phyloP scores from a whole-genome alignment of 495 filamentous ascomycete genomes.

The Patellaria atrata region DNA sequence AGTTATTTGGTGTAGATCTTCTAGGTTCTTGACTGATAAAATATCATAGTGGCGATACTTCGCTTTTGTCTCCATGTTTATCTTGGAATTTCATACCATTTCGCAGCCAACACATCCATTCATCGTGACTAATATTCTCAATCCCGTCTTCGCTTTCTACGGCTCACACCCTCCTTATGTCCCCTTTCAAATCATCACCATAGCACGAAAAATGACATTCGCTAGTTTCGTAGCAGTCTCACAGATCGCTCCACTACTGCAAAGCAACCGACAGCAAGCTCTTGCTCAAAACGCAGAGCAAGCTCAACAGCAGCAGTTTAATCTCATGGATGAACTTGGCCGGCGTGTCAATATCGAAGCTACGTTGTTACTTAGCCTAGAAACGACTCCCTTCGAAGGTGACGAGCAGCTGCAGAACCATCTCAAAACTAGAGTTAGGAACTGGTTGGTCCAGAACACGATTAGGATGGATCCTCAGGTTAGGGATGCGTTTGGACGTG shows the following conservation, averaged over 20 bases:
- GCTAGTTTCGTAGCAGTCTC: constrained; percentile 82
- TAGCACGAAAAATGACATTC: constrained; percentile 63
- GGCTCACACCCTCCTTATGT: constrained; percentile 50
- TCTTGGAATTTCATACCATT: constrained; percentile 60
- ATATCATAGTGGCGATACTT: constrained; percentile 72
- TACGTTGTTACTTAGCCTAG: constrained; percentile 52
- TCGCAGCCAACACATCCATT: constrained; percentile 48
- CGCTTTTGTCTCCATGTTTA: constrained; percentile 48
- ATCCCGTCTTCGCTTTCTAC: constrained; percentile 41
- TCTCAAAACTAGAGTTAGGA: constrained; percentile 22
- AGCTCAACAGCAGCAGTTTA: constrained; percentile 33
- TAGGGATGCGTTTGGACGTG: constrained; percentile 25
- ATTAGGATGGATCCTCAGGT: constrained; percentile 28
- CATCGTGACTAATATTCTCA: constrained; percentile 43
- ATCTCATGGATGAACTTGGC: constrained; percentile 39
- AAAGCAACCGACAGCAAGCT: constrained; percentile 18
- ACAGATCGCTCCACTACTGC: constrained; percentile 58
- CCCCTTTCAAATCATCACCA: constrained; percentile 70
- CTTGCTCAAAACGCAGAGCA: constrained; percentile 17
- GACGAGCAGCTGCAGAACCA: constrained; percentile 43
- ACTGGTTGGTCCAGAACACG: constrained; percentile 31
- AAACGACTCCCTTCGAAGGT: constrained; percentile 68
- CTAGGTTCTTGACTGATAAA: no score
- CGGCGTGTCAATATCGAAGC: constrained; percentile 51
- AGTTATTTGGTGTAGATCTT: no score